Evolutionary conservation across 306 rosid genomes (phyloP).

Genomic region (Herpetospermum pedunculosum): DNA sequence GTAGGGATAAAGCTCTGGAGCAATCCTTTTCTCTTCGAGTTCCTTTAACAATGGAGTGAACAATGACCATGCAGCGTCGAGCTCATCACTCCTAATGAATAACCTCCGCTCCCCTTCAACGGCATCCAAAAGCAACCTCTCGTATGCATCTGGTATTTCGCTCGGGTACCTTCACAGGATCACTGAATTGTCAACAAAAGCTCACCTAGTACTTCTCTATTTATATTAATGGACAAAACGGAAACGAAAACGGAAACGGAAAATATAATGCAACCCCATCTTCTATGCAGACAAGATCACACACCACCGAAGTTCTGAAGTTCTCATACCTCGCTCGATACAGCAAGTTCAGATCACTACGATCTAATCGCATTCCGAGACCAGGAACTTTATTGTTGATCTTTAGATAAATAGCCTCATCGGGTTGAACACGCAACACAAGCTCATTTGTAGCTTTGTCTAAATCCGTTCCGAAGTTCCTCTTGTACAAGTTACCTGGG

Average conservation of each 20-base stretch:
- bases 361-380: conserved; percentile 91
- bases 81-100: conserved; percentile 95
- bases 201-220: background rate
- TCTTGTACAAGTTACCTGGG: conserved; percentile 87
- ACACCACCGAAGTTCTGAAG: background rate
- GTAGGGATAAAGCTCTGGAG: conserved; percentile 86
- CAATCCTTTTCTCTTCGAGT: conserved; percentile 68
- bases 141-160: conserved; percentile 94
- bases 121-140: conserved; percentile 84
- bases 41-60: conserved; percentile 87
- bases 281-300: background rate
- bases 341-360: conserved; percentile 81
- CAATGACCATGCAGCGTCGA: conserved; percentile 85
- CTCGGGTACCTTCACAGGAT: conserved; percentile 53
- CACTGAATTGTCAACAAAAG: conserved; percentile 7
- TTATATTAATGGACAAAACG: background rate
- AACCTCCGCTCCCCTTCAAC: conserved; percentile 86
- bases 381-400: conserved; percentile 98
- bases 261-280: background rate
- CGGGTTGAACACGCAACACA: conserved; percentile 93
- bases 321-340: conserved; percentile 60
- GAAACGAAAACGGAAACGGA: background rate
- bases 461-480: conserved; percentile 76
- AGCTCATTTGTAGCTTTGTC: conserved; percentile 95
- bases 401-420: conserved; percentile 91